phyloP scores from a whole-genome alignment of 2,329 filamentous ascomycete genomes.

The Penicillium sclerotiorum region DNA sequence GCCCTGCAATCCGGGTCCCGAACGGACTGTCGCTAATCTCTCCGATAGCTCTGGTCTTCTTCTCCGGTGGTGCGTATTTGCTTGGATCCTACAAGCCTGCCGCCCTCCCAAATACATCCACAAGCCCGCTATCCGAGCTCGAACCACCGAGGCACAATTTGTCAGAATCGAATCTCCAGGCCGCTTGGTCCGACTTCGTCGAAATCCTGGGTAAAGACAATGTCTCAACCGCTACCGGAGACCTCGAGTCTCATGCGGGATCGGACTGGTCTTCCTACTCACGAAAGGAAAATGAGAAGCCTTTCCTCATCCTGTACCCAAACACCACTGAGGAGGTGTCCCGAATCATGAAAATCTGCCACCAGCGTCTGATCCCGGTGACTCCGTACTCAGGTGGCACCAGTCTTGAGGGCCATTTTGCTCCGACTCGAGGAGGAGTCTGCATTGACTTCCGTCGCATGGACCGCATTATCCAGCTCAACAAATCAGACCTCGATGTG shows the following conservation, averaged over 20 bases:
- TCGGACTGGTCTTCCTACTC: constrained; percentile 65
- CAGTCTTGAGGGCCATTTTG: constrained; percentile 85
- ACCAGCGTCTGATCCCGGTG: constrained; percentile 77
- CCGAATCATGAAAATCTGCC: constrained; percentile 86
- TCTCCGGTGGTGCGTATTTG: constrained; percentile 58
- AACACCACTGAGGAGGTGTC: constrained; percentile 78
- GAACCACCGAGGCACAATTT: constrained; percentile 58
- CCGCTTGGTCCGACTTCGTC: constrained; percentile 66
- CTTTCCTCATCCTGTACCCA: constrained; percentile 72
- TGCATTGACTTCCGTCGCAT: constrained; percentile 85
- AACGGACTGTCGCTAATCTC: constrained; percentile 13
- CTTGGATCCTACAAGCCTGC: constrained; percentile 55
- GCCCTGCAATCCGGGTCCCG: background rate
- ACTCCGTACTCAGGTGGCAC: constrained; percentile 87
- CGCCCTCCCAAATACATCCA: constrained; percentile 56
- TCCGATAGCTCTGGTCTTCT: constrained; percentile 52
- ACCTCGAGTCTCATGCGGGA: constrained; percentile 60
- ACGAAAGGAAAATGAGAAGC: constrained; percentile 45
- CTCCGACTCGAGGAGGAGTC: constrained; percentile 78
- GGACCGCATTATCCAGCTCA: constrained; percentile 75
- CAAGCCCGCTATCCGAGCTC: constrained; percentile 54
- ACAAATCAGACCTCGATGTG: constrained; percentile 76
- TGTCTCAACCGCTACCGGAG: constrained; percentile 59
- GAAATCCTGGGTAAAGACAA: constrained; percentile 64
- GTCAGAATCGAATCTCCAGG: constrained; percentile 60